Evolutionary conservation across 1,284 basidiomycete species (phyloP), one percentile per base, ranked within the genome.

Genomic region (Thecaphora thlaspeos): DNA sequence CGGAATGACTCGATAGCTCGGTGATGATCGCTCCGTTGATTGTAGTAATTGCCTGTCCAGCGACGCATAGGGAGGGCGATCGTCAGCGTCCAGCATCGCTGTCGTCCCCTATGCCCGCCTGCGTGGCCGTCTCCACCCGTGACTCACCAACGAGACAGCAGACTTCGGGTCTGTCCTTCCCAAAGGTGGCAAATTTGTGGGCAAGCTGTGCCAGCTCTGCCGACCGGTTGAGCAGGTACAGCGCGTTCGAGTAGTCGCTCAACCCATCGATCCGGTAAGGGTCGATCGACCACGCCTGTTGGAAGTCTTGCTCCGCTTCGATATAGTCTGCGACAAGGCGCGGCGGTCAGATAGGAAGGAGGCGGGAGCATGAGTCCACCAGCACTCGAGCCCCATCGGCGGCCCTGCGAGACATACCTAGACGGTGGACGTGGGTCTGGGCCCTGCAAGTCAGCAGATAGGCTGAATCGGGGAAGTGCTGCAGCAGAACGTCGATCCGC

Each of bases 1-100:
- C 88, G 85, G 80, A 98, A 98, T 78, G 96, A 95, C 71, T 89
- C 89, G 71, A 97, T 88, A 0, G 95, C 92, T 77, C 94, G 94
- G 71, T 91, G 91, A 76, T 97, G 93, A 73, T 98, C 93, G 10
- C 86, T 84, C 24, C 91, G 86, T 18, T 93, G 83, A 22, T 92
- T 95, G 81, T 95, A 96, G 79, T 97, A 92, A 77, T 98, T 98
- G 38, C 94, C 93, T 93, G 64, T 4, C 12, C 12, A n/a, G n/a
- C n/a, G n/a, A n/a, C n/a, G n/a, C n/a, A n/a, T n/a, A n/a, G n/a
- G n/a, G n/a, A n/a, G n/a, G n/a, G n/a, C n/a, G n/a, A n/a, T n/a
- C n/a, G n/a, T n/a, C n/a, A n/a, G n/a, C n/a, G n/a, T n/a, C n/a
- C n/a, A n/a, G n/a, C n/a, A n/a, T n/a, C n/a, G n/a, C n/a, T n/a